These are phyloP conservation scores for Aspergillus piperis DNA, from an alignment of 2,329 filamentous ascomycete genomes.

Conservation along the genomic window DNA sequence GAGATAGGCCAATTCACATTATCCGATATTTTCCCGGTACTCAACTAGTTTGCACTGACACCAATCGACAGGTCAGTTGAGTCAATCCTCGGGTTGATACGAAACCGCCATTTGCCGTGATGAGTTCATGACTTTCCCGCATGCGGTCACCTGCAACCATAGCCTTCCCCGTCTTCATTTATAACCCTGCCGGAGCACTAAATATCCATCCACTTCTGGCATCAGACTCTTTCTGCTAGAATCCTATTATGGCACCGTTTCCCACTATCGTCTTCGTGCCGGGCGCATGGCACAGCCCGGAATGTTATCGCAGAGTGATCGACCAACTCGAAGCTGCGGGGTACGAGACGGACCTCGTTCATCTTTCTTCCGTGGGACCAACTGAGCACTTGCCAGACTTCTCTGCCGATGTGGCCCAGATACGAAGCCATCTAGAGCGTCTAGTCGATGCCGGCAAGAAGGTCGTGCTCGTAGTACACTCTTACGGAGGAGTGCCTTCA, in stretches of 20 bases:
- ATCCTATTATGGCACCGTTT: not conserved
- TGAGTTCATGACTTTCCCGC: too few species aligned
- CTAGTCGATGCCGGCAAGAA: not conserved
- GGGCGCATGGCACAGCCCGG: slow-evolving; percentile 10
- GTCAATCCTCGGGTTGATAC: too few species aligned
- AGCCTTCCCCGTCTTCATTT: too few species aligned
- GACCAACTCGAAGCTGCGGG: not conserved
- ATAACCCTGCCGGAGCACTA: too few species aligned
- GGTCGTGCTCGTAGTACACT: slow-evolving; percentile 9
- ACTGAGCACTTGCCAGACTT: not conserved
- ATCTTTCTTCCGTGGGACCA: slow-evolving; percentile 4
- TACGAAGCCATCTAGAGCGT: not conserved
- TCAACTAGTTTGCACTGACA: too few species aligned
- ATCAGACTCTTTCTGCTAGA: not conserved
- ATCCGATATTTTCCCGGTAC: too few species aligned
- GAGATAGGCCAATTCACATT: too few species aligned
- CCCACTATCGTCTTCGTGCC: slow-evolving; percentile 8
- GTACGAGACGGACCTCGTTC: not conserved
- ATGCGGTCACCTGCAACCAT: too few species aligned
- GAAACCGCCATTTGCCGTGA: too few species aligned
- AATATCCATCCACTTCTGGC: not conserved
- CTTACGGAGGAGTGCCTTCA: slow-evolving; percentile 4
- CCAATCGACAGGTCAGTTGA: too few species aligned
- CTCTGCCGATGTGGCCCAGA: not conserved
- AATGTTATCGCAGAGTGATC: not conserved